Evolutionary conservation across 352 stramenopile species (phyloP).

Genomic region (Aphanomyces invadans): DNA sequence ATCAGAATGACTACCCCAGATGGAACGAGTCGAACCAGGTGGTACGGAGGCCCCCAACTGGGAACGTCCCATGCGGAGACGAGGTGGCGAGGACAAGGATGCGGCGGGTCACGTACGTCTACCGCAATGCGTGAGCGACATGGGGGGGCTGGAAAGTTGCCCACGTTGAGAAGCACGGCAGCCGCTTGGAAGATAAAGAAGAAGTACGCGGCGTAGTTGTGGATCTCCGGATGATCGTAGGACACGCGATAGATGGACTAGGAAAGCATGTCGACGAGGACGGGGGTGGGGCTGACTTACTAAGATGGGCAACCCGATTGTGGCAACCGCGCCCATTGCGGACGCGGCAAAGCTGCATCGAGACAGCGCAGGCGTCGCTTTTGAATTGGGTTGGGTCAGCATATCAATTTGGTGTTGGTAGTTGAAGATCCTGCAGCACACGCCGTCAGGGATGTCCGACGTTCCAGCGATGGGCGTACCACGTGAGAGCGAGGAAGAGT

Average conservation of each 20-base stretch:
- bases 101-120: constrained; percentile 55
- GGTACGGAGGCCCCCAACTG: not conserved
- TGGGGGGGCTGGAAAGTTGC: constrained; percentile 9
- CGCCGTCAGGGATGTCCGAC: not conserved
- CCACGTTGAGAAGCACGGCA: constrained; percentile 44
- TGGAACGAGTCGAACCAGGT: not conserved
- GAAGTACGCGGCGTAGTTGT: constrained; percentile 42
- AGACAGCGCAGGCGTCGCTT: constrained; percentile 26
- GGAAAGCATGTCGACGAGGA: not conserved
- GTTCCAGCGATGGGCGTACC: constrained; percentile 11
- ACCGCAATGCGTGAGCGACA: not conserved
- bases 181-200: constrained; percentile 54
- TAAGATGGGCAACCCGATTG: constrained; percentile 43
- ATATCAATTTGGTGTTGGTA: constrained; percentile 38
- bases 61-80: constrained; percentile 15
- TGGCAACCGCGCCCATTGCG: constrained; percentile 31
- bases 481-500: constrained; percentile 40
- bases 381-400: constrained; percentile 28
- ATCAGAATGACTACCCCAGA: no score
- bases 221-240: constrained; percentile 25
- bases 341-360: constrained; percentile 8
- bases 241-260: constrained; percentile 11
- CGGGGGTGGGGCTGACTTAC: constrained; percentile 24
- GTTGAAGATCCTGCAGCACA: constrained; percentile 31
- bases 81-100: constrained; percentile 23